phyloP scores from a whole-genome alignment of 129 eudicot species.

The Rutidosis leptorrhynchoides region DNA sequence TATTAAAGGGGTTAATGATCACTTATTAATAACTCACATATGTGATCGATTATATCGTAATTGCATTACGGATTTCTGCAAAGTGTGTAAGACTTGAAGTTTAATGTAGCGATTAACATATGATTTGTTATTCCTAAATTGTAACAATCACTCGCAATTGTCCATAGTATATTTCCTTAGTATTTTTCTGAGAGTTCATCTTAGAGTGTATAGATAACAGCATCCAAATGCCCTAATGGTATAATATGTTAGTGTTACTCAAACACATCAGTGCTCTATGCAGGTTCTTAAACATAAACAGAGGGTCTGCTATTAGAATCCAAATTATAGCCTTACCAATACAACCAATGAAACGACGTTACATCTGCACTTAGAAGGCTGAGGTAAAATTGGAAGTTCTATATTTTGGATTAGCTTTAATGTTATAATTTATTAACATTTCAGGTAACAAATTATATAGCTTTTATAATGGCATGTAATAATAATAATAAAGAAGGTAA shows the following conservation, averaged over 20 bases:
- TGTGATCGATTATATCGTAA: background rate
- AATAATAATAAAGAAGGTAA: background rate
- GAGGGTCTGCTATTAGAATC: background rate
- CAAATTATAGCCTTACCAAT: background rate
- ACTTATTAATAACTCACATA: background rate
- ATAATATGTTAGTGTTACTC: background rate
- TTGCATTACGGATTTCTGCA: background rate
- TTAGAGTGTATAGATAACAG: background rate
- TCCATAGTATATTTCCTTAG: background rate
- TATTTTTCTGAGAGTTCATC: background rate
- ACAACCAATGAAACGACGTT: background rate
- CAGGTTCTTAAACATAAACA: background rate
- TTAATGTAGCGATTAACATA: background rate
- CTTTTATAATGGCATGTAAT: background rate
- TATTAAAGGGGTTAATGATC: background rate
- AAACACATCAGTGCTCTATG: background rate
- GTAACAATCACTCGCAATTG: background rate
- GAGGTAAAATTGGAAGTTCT: background rate
- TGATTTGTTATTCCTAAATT: background rate
- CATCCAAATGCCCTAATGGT: no score
- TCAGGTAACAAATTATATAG: background rate
- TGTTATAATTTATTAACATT: background rate
- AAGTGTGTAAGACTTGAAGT: background rate
- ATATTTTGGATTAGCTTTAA: background rate
- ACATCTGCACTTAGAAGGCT: background rate